Conservation (phyloP, 1,139 yeast species). For the Magnusiomyces paraingens region DNA sequence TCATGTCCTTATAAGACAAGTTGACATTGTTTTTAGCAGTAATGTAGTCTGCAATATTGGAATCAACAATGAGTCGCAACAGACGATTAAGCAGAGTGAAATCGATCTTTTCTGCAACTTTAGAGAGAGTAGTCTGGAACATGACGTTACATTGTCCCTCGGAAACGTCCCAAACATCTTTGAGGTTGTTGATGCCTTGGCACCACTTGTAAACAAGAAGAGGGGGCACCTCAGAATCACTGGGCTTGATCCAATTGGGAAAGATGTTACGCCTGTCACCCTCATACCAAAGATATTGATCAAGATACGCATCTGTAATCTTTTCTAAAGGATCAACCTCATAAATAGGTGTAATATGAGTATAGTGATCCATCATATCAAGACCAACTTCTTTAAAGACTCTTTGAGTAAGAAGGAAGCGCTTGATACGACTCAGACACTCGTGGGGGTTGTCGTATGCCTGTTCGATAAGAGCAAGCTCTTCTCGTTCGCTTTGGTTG, state of each 20-base stretch:
- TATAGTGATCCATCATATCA: constrained; percentile 90
- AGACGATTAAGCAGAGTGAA: constrained; percentile 78
- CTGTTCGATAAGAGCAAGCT: constrained; percentile 85
- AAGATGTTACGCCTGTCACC: constrained; percentile 81
- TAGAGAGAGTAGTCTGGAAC: constrained; percentile 65
- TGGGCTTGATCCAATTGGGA: constrained; percentile 96
- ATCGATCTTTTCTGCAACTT: constrained; percentile 79
- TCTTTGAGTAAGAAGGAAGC: constrained; percentile 76
- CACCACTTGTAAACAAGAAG: constrained; percentile 89
- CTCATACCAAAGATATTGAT: constrained; percentile 94
- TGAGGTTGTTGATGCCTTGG: constrained; percentile 81
- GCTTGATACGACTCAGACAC: constrained; percentile 76
- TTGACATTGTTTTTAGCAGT: constrained; percentile 85
- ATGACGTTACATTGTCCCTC: constrained; percentile 79
- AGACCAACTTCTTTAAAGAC: constrained; percentile 85
- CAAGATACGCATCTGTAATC: constrained; percentile 92
- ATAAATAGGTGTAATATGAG: constrained; percentile 78
- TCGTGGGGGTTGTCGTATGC: constrained; percentile 98
- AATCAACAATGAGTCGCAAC: constrained; percentile 74
- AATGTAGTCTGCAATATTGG: constrained; percentile 90
- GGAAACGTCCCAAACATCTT: constrained; percentile 69
- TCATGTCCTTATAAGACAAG: constrained; percentile 89
- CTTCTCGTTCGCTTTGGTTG: constrained; percentile 86
- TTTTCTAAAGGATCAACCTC: constrained; percentile 88
- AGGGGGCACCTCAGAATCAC: constrained; percentile 92